Evolutionary conservation across 768 basidiomycete genomes (phyloP), one percentile per base, ranked within the genome.

Genomic region (Boletus rubroflammeus): DNA sequence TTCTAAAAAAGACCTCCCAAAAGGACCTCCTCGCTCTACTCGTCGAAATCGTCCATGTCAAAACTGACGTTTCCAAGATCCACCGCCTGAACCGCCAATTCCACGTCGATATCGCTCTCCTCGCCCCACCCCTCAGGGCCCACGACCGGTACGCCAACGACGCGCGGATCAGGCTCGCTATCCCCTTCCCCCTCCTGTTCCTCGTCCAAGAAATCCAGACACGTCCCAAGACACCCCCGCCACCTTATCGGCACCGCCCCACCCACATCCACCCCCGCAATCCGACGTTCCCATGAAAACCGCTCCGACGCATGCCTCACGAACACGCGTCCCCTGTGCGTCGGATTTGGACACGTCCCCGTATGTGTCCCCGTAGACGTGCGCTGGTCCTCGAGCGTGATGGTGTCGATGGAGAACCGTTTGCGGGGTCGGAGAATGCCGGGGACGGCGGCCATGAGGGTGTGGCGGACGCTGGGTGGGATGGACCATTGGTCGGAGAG

Each of bases 141-240:
- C 51, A 25, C 35, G 21, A 0, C 10, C 4, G 7, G 3, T 3
- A 17, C 47, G 0, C 11, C 47, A n/a, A 21, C 28, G 17, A 23
- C 29, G 21, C 21, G 15, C 29, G 4, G 9, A 13, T 28, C 51
- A 32, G 8, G 31, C 14, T 29, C 48, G 1, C 21, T 26, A 2
- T 7, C 29, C 13, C 13, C 11, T 7, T 31, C 19, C 11, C 1
- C 17, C 15, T 17, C 25, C n/a, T 4, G 8, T 2, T 32, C 44
- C 19, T 13, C 57, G 11, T 75, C 77, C 61, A 90, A 67, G 61
- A 85, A 89, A 31, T 77, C 76, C 51, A 91, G 63, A 66, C 88
- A 90, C 0, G 82, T 82, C 46, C 54, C 59, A n/a, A 70, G 64
- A 67, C 88, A 91, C 1, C 88, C 88, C 28, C 85, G 72, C 87